Evolutionary conservation across 306 rosid genomes (phyloP).

Genomic region (Glycyrrhiza uralensis): DNA sequence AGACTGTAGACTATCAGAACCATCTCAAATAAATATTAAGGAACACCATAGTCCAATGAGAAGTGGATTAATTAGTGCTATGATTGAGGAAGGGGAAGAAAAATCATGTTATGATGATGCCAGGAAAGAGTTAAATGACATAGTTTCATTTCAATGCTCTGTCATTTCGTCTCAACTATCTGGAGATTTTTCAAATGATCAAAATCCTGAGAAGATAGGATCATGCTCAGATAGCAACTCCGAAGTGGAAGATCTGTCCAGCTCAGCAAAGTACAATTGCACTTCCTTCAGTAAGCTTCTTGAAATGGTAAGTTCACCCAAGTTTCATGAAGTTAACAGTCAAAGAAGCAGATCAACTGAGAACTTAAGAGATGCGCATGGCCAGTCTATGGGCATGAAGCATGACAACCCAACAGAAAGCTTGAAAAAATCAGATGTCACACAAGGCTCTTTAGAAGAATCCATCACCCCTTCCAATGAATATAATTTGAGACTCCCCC

Average conservation of each 20-base stretch:
- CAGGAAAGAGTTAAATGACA: slow-evolving; percentile 35
- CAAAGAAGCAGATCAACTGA: slow-evolving; percentile 30
- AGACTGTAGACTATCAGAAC: slow-evolving; percentile 33
- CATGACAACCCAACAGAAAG: slow-evolving; percentile 35
- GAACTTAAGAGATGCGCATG: slow-evolving; percentile 25
- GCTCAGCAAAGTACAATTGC: slow-evolving; percentile 34
- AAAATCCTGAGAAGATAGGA: slow-evolving; percentile 58
- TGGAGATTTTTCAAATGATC: slow-evolving; percentile 54
- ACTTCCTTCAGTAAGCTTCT: slow-evolving; percentile 46
- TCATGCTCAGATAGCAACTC: slow-evolving; percentile 71
- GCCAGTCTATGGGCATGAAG: slow-evolving; percentile 23
- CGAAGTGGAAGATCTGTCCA: slow-evolving; percentile 59
- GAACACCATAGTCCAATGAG: slow-evolving; percentile 14
- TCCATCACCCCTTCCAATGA: slow-evolving; percentile 36
- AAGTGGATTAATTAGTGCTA: slow-evolving; percentile 1
- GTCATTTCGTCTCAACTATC: slow-evolving; percentile 52
- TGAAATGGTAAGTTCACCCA: slow-evolving; percentile 47
- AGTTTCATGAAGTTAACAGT: slow-evolving; percentile 36
- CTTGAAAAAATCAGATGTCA: slow-evolving; percentile 29
- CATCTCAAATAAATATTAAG: slow-evolving; percentile 31
- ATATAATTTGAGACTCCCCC: slow-evolving; percentile 28
- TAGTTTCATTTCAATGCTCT: slow-evolving; percentile 48
- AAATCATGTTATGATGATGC: slow-evolving; percentile 31
- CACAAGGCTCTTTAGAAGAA: slow-evolving; percentile 36
- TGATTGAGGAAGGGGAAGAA: slow-evolving; percentile 36